These are phyloP conservation scores for Xylaria sp. DNA, from an alignment of 2,329 filamentous ascomycete genomes.

Conservation along the genomic window DNA sequence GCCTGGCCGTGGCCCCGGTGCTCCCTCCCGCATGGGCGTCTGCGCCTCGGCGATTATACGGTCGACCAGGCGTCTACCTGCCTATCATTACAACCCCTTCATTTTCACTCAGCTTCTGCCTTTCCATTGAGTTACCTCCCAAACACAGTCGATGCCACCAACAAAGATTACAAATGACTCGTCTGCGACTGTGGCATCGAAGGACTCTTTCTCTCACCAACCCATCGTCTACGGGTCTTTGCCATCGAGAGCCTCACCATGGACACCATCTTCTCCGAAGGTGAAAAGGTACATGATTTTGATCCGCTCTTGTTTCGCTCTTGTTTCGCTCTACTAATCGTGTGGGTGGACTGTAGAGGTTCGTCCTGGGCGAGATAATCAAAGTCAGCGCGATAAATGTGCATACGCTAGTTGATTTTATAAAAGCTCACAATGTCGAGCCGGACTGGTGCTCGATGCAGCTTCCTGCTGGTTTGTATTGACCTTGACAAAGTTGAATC, in stretches of 20 bases:
- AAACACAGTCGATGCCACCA: constrained; percentile 28
- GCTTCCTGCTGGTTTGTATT: constrained; percentile 51
- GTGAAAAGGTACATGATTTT: constrained; percentile 57
- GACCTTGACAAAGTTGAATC: constrained; percentile 23
- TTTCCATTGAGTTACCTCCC: constrained; percentile 30
- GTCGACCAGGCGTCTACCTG: constrained; percentile 21
- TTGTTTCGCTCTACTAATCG: constrained; percentile 30
- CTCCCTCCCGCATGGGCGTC: constrained; percentile 27
- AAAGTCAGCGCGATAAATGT: constrained; percentile 60
- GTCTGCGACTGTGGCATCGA: constrained; percentile 37
- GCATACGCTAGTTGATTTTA: constrained; percentile 52
- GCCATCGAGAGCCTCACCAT: constrained; percentile 41
- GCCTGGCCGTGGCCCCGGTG: neutral
- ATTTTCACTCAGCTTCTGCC: constrained; percentile 35
- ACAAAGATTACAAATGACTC: constrained; percentile 43
- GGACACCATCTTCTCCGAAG: constrained; percentile 55
- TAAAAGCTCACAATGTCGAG: constrained; percentile 49
- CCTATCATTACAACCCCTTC: constrained; percentile 16
- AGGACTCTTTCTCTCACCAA: constrained; percentile 36
- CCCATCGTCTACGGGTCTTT: constrained; percentile 33
- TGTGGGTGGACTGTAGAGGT: constrained; percentile 51
- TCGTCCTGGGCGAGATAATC: constrained; percentile 63
- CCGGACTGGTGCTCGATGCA: constrained; percentile 57
- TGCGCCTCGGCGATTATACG: constrained; percentile 29
- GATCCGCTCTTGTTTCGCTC: constrained; percentile 1